Percentiles rank a stretch among this genome's conserved stretches.
phyloP scores from a whole-genome alignment of 2,329 filamentous ascomycete genomes.

The Pseudogymnoascus sp. region DNA sequence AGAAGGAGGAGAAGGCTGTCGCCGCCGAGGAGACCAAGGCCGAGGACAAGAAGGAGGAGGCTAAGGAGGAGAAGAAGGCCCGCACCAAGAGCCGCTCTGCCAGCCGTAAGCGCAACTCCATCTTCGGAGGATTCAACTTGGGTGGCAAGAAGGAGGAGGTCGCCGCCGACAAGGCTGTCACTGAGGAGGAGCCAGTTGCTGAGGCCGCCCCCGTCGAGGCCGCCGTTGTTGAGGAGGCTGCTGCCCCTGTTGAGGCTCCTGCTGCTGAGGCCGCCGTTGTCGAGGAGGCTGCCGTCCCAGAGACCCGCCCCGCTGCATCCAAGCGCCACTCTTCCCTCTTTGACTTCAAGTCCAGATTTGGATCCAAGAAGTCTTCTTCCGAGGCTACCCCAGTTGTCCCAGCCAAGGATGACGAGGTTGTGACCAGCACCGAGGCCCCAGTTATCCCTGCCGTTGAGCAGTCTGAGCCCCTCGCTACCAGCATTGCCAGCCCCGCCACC shows the following conservation, averaged over 20 bases:
- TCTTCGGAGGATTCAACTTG: conserved; percentile 52
- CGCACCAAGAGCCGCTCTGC: conserved; percentile 56
- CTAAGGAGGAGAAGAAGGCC: conserved; percentile 42
- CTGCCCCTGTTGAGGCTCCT: conserved; percentile 26
- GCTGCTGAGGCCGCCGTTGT: conserved; percentile 25
- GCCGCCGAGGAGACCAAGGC: conserved; percentile 30
- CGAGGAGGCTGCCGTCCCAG: conserved; percentile 19
- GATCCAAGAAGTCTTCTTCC: conserved; percentile 21
- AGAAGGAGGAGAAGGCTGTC: conserved; percentile 23
- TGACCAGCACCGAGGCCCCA: conserved; percentile 22
- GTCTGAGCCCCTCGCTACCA: conserved; percentile 25
- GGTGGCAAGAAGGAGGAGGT: conserved; percentile 48
- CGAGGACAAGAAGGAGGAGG: conserved; percentile 27
- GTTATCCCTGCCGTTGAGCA: conserved; percentile 29
- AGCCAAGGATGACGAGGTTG: conserved; percentile 26
- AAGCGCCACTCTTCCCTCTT: conserved; percentile 30
- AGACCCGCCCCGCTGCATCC: conserved; percentile 26
- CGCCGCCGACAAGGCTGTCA: conserved; percentile 30
- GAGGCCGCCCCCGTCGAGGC: conserved; percentile 22
- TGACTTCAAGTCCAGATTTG: conserved; percentile 25
- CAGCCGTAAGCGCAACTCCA: conserved; percentile 58
- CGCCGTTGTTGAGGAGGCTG: conserved; percentile 35
- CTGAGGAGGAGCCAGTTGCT: conserved; percentile 30
- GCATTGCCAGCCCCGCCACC: conserved; percentile 22
- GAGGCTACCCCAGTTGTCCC: conserved; percentile 22